These are phyloP conservation scores for Solanum hybrid DNA, from an alignment of 305 asterid species.

Conservation along the genomic window DNA sequence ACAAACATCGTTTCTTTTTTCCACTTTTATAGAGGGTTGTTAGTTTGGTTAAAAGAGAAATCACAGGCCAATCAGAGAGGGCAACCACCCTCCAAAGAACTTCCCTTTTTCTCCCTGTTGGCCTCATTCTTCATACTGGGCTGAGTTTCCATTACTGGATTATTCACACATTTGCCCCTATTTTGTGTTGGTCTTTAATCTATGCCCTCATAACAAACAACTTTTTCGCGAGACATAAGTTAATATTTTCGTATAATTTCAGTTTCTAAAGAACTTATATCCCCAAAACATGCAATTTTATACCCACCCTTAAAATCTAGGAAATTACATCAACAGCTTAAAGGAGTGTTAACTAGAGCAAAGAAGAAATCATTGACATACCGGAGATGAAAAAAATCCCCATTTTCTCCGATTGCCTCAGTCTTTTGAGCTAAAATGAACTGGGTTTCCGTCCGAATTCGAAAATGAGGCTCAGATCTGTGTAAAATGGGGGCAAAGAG, in stretches of 20 bases:
- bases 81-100: not conserved
- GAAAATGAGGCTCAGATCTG: conserved; percentile 32
- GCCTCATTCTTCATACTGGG: not conserved
- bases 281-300: not conserved
- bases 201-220: not conserved
- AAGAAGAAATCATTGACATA: not conserved
- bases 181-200: not conserved
- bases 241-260: not conserved
- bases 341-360: not conserved
- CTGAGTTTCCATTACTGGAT: not conserved
- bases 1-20: not conserved
- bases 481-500: conserved; percentile 8
- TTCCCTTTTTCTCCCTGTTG: not conserved
- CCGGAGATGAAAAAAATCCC: not conserved
- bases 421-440: not conserved
- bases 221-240: not conserved
- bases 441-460: not conserved
- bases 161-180: not conserved
- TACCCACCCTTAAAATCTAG: not conserved
- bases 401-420: not conserved
- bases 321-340: not conserved
- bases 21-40: not conserved
- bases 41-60: not conserved
- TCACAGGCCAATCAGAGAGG: not conserved
- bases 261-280: not conserved